These are phyloP conservation scores for Flueggea neowawraea DNA, from an alignment of 441 rosid species.

Conservation along the genomic window DNA sequence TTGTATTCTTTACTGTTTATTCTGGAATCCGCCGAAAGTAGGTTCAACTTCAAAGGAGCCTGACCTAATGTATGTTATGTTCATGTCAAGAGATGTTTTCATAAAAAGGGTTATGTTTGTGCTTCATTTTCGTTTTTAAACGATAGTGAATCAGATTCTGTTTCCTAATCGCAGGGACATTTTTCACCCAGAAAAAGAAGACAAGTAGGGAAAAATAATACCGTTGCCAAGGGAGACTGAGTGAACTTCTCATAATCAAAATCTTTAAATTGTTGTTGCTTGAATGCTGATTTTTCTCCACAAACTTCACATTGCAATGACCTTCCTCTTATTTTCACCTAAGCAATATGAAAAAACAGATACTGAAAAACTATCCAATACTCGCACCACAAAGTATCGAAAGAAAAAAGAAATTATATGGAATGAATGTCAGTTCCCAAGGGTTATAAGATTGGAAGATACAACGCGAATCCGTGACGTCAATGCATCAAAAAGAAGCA, in stretches of 20 bases:
- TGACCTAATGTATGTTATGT: slow-evolving; percentile 13
- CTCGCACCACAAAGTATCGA: not conserved
- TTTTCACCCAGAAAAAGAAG: not conserved
- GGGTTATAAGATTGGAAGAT: slow-evolving; percentile 13
- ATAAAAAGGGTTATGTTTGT: too few relatives aligned
- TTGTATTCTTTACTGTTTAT: slow-evolving; percentile 63
- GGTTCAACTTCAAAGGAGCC: slow-evolving; percentile 61
- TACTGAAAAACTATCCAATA: slow-evolving; percentile 2
- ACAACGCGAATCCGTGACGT: slow-evolving; percentile 78
- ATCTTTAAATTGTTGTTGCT: slow-evolving; percentile 48
- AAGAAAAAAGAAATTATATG: not conserved
- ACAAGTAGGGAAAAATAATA: slow-evolving; percentile 19
- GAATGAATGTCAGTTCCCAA: not conserved
- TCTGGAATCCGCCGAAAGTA: slow-evolving; percentile 60
- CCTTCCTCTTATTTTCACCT: slow-evolving; percentile 89
- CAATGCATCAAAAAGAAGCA: slow-evolving; percentile 90
- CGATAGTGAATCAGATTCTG: too few relatives aligned
- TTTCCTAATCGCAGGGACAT: too few relatives aligned
- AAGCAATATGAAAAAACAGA: slow-evolving; percentile 9
- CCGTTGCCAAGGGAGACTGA: slow-evolving; percentile 60
- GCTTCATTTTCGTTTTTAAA: too few relatives aligned
- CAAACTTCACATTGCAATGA: slow-evolving; percentile 70
- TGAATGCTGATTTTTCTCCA: slow-evolving; percentile 63
- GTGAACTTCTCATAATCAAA: slow-evolving; percentile 93
- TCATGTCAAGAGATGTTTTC: too few relatives aligned